Base-by-base conservation (phyloP, 1,139 yeast genomes). In the Candida sanyaensis region DNA sequence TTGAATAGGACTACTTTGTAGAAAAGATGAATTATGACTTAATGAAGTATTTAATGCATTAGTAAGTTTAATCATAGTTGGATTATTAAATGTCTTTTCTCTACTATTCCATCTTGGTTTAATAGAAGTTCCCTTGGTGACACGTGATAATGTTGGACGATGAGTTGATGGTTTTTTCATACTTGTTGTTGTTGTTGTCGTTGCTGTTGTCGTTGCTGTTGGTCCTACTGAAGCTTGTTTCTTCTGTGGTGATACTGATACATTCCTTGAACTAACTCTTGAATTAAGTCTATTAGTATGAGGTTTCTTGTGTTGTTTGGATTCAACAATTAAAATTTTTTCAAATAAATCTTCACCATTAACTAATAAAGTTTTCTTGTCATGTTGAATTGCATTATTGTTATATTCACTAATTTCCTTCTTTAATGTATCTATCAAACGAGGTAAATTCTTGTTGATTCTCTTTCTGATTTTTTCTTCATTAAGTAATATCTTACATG, bases 401-500 rank as follows among this genome's bases (percentile, higher is more conserved):
- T 84, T 83, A 68, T 80, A 86, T 10, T 67, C 67, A 1, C 58
- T 54, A 3, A 88, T 63, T 42, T 77, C 79, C 1, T 56, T 48
- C 52, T 78, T 81, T 44, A 92, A 66, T 2, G 73, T 77, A 2
- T 69, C 68, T 8, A 89, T 67, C 1, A 87, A 71, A 37, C 73
- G 72, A 0, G 98, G 98, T 58, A 89, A 70, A 55, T 79, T 79
- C 58, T 83, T 83, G 28, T 81, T 71, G 6, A 92, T 73, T 48
- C 79, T 78, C 57, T 86, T 86, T 46, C 97, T 73, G 39, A 83
- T 74, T 59, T 80, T 85, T 59, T 91, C 97, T 63, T 93, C 98
- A 51, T 86, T 80, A 51, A 88, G 75, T 47, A 92, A 69, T 27
- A 91, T 85, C 51, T 84, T 84, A 55, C 95, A 92, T 3, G 93